These are phyloP conservation scores for Phalaenopsis equestris DNA, from an alignment of 106 monocot genomes.

Conservation along the genomic window DNA sequence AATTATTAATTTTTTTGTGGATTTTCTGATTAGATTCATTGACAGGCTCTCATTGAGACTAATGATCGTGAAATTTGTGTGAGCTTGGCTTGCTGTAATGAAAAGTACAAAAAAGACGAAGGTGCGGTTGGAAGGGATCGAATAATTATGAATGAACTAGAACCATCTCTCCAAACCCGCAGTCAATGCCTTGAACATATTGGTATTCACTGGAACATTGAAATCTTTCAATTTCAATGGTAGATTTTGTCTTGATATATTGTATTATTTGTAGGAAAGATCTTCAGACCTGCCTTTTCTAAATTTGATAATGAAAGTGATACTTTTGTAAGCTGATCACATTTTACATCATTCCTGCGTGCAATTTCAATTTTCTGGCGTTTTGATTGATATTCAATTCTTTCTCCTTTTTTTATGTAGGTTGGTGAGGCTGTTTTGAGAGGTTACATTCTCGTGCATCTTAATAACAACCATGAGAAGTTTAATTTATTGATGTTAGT, in stretches of 20 bases:
- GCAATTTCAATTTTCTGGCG: not conserved
- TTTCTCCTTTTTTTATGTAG: constrained; percentile 29
- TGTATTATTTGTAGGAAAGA: constrained; percentile 31
- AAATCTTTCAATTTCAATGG: not conserved
- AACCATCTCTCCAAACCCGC: constrained; percentile 54
- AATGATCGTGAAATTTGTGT: constrained; percentile 82
- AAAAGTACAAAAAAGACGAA: constrained; percentile 41
- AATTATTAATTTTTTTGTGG: not conserved
- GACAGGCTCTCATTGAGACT: constrained; percentile 77
- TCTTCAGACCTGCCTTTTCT: constrained; percentile 61
- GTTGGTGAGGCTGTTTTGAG: constrained; percentile 85
- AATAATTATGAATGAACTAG: constrained; percentile 87
- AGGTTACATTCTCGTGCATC: constrained; percentile 85
- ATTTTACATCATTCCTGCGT: not conserved
- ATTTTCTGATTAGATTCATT: not conserved
- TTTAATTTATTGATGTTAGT: constrained; percentile 91
- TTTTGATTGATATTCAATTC: not conserved
- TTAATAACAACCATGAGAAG: constrained; percentile 71
- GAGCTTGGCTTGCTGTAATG: constrained; percentile 74
- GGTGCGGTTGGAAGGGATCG: constrained; percentile 88
- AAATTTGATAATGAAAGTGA: constrained; percentile 55
- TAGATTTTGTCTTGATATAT: constrained; percentile 11
- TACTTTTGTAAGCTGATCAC: constrained; percentile 53
- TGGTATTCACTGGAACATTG: constrained; percentile 32
- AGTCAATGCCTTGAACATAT: constrained; percentile 70